Evolutionary conservation across 1,284 basidiomycete genomes (phyloP), one percentile per base, ranked within the genome.

Genomic region (Apiotrichum veenhuisii): DNA sequence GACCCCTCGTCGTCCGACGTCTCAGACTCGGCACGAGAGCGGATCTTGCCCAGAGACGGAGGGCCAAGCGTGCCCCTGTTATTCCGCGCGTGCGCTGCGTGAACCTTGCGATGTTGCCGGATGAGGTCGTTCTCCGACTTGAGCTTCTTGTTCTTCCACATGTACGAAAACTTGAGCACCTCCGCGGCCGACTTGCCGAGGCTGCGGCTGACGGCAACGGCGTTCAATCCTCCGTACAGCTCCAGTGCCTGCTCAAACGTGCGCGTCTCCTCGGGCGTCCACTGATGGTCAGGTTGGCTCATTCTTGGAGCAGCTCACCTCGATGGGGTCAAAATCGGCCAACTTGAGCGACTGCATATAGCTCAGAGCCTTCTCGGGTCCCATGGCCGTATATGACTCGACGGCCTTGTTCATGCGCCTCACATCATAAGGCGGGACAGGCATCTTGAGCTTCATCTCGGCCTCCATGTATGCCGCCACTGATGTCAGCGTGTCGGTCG

Each of bases 1-100:
- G 69, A 72, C 55, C 65, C 69, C 46, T 81, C 84, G 50, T 82
- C 80, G 64, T 83, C 84, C 23, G 82, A 80, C 22, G 81, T 80
- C 14, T 80, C 80, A 37, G 60, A 58, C 14, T 64, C 63, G 18
- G 57, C 62, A 18, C 61, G 58, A 0, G 60, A 63, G 40, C 73
- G 59, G 18, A 74, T 70, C 47, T 66, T 64, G 27, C 73, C 73
- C 11, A 75, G 49, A 3, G 64, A 64, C 15, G 73, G 73, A 11
- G 72, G 68, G 40, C 73, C 73, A 20, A 75, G 69, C 1, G 72
- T 74, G 55, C 71, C 69, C 7, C 37, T 37, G 54, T 67, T 68
- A 50, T 68, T 69, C 26, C 72, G 54, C n/a, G 67, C 71, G 47
- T 74, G 72, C 1, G 69, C 62, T 1, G 65, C 58, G 40, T 60